Percentiles rank a stretch among this genome's conserved stretches.
phyloP scores from a whole-genome alignment of 805 yeast species.

The Tetrapisispora iriomotensis region DNA sequence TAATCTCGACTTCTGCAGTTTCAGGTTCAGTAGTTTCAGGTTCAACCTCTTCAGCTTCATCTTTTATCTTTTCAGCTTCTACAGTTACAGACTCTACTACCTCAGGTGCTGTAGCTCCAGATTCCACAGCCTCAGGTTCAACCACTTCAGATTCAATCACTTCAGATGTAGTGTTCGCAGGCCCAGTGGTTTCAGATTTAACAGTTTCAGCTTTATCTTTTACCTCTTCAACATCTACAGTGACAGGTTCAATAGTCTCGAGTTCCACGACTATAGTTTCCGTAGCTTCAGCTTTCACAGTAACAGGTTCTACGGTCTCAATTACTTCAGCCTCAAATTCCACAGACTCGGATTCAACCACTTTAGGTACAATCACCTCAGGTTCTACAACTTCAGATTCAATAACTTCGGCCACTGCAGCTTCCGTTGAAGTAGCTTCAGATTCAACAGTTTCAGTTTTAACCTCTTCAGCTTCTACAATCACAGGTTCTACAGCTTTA shows the following conservation, averaged over 20 bases:
- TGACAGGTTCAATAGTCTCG: background rate
- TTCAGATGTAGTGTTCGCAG: background rate
- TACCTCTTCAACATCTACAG: slow-evolving; percentile 1
- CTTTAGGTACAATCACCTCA: background rate
- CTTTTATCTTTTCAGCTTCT: background rate
- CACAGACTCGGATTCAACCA: background rate
- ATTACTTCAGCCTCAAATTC: background rate
- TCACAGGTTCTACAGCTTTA: background rate
- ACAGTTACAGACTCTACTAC: slow-evolving; percentile 5
- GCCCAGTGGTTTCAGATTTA: background rate
- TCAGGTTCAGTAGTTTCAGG: background rate
- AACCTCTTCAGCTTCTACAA: slow-evolving; percentile 1
- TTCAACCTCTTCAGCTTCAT: background rate
- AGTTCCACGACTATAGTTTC: background rate
- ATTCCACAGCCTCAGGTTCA: background rate
- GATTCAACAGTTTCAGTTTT: background rate
- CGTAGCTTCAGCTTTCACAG: slow-evolving; percentile 7
- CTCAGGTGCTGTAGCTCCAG: background rate
- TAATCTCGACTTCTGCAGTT: background rate
- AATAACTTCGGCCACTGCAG: background rate
- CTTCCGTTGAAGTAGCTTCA: background rate
- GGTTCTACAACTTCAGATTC: background rate
- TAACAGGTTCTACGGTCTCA: background rate
- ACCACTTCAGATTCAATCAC: background rate
- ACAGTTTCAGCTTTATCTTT: background rate